Base-by-base conservation (phyloP, 2,329 filamentous ascomycete species). In the Aspergillus sp. region DNA sequence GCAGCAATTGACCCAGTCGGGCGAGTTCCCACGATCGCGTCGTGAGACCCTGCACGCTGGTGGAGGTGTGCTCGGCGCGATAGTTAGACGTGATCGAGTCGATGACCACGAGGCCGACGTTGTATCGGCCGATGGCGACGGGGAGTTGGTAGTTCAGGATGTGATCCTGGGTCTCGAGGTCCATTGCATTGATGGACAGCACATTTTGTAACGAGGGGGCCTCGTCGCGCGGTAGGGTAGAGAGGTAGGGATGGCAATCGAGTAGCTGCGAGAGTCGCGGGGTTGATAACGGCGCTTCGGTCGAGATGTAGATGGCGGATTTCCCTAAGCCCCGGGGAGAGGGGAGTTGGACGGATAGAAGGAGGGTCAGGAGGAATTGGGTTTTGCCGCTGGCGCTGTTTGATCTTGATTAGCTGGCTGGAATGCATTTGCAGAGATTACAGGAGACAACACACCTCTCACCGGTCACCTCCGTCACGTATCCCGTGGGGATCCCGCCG, bases 11-110 rank as follows among this genome's bases (percentile, higher is more conserved):
- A 39, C 94, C 66, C 82, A 96, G 80, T 31, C 88, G 87, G 16
- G 91, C 84, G 54, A 99, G 85, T 71, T 96, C 90, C 54, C 85
- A 82, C 63, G 89, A 88, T 62, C 95, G 86, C 45, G 87, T 87
- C 26, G 90, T 91, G 81, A 98, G 87, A 52, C 78, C 77, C 63
- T 73, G 71, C 60, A 79, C 69, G 63, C 71, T 75, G 63, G 72
- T 75, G 45, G 68, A 75, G 53, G 63, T 67, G 58, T 71, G 95
- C 74, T 98, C 94, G 53, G 91, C 93, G 64, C 95, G 89, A 76
- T 95, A 99, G 77, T 99, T 99, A 60, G 95, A 92, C 0, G 95
- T 93, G 29, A 99, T 89, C 5, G 91, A 96, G 78, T 99, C 95
- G 32, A 99, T 79, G 14, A 98, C 84, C 1, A 99, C 78, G 1